Base-by-base conservation (phyloP, 2,329 filamentous ascomycete species). In the Stagonosporopsis vannaccii region DNA sequence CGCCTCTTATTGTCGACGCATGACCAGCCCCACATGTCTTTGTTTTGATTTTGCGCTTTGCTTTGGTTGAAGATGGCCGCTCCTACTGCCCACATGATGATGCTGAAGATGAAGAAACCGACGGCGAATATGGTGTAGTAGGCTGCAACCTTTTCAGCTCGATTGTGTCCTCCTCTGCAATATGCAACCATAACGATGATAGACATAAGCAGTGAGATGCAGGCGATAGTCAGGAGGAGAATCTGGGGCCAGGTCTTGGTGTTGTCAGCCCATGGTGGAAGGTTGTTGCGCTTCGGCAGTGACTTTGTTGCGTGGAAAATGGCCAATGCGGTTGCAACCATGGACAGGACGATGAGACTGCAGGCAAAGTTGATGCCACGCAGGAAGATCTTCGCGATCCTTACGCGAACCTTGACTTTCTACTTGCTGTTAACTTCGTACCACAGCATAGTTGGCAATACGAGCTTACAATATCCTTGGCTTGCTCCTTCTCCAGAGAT, bases 11-110 rank as follows among this genome's bases (percentile, higher is more conserved):
- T 98, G 70, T 96, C 85, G 54, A 93, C 89, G 77, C 95, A 99
- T n/a, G 92, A 87, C 95, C 95, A 99, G 57, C 94, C 93, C 95
- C 95, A 99, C 77, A 99, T 86, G 77, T 99, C 95, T 77, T 97
- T 87, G 71, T 90, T 90, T 62, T 86, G 80, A 71, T 86, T 86
- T 72, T 84, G 90, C 69, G 87, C 85, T 74, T 89, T 90, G 54
- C 87, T 87, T 68, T 90, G 85, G 74, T 98, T 92, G 69, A 97
- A 85, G 53, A 97, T 79, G 56, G 88, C 91, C 35, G 93, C 93
- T 28, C 91, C 92, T 30, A 95, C 81, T 51, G 89, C 88, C 95
- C 95, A 99, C 82, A 99, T 91, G 70, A 96, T 79, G 76, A 96
- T 89, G 75, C 90, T 95, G 77, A 96, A 89, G 73, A 95, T 89